Conservation (phyloP, 2,329 filamentous ascomycete species). For the Mariannaea elegans region DNA sequence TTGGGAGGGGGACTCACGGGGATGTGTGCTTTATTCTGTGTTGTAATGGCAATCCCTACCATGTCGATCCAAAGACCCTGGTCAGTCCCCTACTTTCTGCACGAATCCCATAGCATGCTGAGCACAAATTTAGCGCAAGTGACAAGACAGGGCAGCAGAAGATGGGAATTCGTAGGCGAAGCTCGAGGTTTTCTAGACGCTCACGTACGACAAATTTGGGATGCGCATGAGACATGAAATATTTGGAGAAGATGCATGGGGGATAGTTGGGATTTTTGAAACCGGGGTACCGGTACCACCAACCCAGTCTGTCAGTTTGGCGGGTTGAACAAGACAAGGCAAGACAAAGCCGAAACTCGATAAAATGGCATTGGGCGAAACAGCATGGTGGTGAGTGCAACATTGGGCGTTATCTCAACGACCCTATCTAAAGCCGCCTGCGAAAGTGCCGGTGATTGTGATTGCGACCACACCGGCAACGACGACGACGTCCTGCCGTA, state of each 20-base stretch:
- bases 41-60: conserved; percentile 21
- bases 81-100: not conserved
- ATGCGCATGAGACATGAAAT: not conserved
- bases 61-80: conserved; percentile 14
- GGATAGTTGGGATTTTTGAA: not conserved
- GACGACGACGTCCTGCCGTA: not conserved
- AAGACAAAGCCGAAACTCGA: not conserved
- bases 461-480: not conserved
- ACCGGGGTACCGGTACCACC: conserved; percentile 2
- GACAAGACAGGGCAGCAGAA: not conserved
- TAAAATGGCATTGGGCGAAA: not conserved
- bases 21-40: conserved; percentile 1
- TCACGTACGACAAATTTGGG: not conserved
- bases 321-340: not conserved
- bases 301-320: not conserved
- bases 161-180: not conserved
- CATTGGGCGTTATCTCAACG: not conserved
- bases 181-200: not conserved
- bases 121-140: not conserved
- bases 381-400: not conserved
- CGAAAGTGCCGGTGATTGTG: not conserved
- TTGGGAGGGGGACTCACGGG: not conserved
- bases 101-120: conserved; percentile 3
- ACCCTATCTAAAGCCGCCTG: not conserved
- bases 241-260: conserved; percentile 1